Evolutionary conservation across 2,329 filamentous ascomycete genomes (phyloP).

Genomic region (Monascus ruber): DNA sequence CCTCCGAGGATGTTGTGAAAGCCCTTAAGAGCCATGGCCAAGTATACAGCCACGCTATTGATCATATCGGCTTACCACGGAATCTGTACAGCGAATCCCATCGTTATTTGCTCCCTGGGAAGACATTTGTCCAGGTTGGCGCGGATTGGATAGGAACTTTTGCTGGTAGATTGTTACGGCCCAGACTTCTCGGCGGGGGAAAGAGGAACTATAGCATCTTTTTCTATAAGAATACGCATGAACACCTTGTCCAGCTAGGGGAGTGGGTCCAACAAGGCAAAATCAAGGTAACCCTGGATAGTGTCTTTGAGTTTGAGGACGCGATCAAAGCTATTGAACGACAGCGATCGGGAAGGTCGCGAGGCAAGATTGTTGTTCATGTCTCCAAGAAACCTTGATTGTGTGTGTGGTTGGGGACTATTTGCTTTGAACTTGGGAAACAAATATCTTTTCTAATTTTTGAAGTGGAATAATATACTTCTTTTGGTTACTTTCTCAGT

Average conservation of each 20-base stretch:
- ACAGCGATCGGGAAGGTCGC: slow-evolving; percentile 44
- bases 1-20: slow-evolving; percentile 36
- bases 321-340: slow-evolving; percentile 47
- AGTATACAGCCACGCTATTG: slow-evolving; percentile 44
- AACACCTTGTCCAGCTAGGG: slow-evolving; percentile 40
- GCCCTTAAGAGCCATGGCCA: slow-evolving; percentile 37
- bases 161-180: slow-evolving; percentile 31
- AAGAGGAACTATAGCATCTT: slow-evolving; percentile 26
- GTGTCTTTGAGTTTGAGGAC: slow-evolving; percentile 45
- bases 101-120: slow-evolving; percentile 38
- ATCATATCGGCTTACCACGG: slow-evolving; percentile 43
- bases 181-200: slow-evolving; percentile 41
- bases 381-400: slow-evolving; percentile 11
- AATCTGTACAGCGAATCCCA: slow-evolving; percentile 44
- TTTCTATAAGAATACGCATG: slow-evolving; percentile 24
- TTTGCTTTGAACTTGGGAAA: no score
- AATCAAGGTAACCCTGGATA: slow-evolving; percentile 46
- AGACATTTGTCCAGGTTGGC: slow-evolving; percentile 45
- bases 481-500: no score
- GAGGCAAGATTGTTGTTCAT: slow-evolving; percentile 48
- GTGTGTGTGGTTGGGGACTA: background rate
- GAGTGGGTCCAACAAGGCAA: slow-evolving; percentile 49
- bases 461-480: no score
- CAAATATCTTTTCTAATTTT: no score
- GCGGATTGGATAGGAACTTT: slow-evolving; percentile 21